phyloP scores from a whole-genome alignment of 2,329 filamentous ascomycete species.

The Aspergillus ustus region DNA sequence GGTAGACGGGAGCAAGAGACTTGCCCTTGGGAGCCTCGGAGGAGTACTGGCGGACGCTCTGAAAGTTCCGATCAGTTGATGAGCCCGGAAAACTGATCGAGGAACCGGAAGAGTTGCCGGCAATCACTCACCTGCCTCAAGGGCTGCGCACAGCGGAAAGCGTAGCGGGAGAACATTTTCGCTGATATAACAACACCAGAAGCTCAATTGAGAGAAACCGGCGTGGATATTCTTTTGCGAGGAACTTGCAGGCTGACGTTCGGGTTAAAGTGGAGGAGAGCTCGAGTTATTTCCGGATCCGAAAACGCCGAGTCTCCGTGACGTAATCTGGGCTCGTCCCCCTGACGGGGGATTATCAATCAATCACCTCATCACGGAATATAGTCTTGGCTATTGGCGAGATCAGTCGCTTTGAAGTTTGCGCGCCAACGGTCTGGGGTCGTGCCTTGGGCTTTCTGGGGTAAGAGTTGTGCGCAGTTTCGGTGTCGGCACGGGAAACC shows the following conservation, averaged over 20 bases:
- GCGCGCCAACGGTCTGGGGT: background rate
- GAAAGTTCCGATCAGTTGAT: conserved; percentile 18
- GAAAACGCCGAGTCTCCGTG: conserved; percentile 6
- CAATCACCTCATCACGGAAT: background rate
- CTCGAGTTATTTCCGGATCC: conserved; percentile 6
- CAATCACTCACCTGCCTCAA: conserved; percentile 63
- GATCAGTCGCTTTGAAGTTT: background rate
- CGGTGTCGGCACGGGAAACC: background rate
- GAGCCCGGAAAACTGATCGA: background rate
- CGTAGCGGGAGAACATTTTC: conserved; percentile 71
- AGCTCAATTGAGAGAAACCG: conserved; percentile 23
- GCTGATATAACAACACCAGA: conserved; percentile 17
- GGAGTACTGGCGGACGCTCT: conserved; percentile 75
- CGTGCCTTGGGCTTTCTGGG: background rate
- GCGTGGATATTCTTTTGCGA: conserved; percentile 9
- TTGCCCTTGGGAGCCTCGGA: conserved; percentile 60
- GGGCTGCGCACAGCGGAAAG: conserved; percentile 67
- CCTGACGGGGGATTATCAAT: conserved; percentile 14
- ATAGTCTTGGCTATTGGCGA: background rate
- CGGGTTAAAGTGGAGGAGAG: conserved; percentile 14
- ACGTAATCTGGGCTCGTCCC: conserved; percentile 6
- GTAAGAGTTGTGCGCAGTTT: background rate
- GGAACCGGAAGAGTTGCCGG: background rate
- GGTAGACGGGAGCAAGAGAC: conserved; percentile 64
- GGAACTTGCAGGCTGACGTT: background rate